Conservation (phyloP, 2,329 filamentous ascomycete species). For the Fusarium neocosmosporiellum region DNA sequence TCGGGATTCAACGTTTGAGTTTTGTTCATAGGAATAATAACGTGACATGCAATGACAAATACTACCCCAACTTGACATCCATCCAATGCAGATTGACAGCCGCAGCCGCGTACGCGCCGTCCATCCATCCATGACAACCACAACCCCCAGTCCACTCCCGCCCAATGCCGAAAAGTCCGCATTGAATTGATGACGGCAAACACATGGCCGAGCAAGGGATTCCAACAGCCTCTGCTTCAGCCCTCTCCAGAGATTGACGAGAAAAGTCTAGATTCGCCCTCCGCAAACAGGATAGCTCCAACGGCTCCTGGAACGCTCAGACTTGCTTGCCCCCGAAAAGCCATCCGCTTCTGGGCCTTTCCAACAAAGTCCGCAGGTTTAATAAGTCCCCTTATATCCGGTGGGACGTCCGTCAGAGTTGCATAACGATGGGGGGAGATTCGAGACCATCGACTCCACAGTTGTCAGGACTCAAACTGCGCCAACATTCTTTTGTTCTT, state of each 20-base stretch:
- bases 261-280: background rate
- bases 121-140: background rate
- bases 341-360: background rate
- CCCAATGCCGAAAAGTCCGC: background rate
- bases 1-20: background rate
- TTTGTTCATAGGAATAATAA: background rate
- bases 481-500: background rate
- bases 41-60: background rate
- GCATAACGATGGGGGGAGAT: background rate
- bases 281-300: constrained; percentile 1
- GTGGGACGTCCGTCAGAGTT: constrained; percentile 1
- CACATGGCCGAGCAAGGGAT: background rate
- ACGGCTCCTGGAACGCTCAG: background rate
- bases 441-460: background rate
- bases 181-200: background rate
- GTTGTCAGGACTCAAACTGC: background rate
- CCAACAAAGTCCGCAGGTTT: background rate
- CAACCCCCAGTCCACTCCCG: background rate
- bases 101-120: background rate
- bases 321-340: background rate
- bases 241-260: background rate
- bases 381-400: constrained; percentile 16
- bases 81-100: background rate
- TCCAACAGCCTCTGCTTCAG: background rate
- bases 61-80: background rate